Conservation (phyloP, 805 yeast species). For the Ascoidea asiatica region DNA sequence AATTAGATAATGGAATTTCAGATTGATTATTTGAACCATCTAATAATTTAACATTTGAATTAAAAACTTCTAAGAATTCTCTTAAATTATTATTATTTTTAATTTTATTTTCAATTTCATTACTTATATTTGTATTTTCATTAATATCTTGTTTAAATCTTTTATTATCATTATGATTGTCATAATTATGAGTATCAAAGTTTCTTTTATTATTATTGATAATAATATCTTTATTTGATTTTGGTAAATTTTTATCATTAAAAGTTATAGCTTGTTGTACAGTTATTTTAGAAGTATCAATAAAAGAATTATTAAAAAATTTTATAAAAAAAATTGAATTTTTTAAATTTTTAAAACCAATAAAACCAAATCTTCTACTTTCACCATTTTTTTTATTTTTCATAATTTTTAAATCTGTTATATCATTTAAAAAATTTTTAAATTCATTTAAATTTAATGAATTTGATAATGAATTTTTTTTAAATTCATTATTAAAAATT, state of each 20-base stretch:
- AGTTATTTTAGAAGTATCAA: constrained; percentile 69
- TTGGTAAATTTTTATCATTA: constrained; percentile 71
- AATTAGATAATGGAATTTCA: constrained; percentile 3
- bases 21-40: constrained; percentile 21
- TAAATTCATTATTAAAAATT: constrained; percentile 26
- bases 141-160: constrained; percentile 22
- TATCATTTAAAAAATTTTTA: constrained; percentile 20
- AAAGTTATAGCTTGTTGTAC: constrained; percentile 78
- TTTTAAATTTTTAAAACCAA: constrained; percentile 62
- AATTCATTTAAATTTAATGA: no score
- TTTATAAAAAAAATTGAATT: constrained; percentile 73
- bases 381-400: constrained; percentile 62
- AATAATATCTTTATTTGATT: constrained; percentile 41
- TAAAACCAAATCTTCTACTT: constrained; percentile 85
- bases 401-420: constrained; percentile 83
- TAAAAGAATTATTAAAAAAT: constrained; percentile 64
- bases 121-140: constrained; percentile 15
- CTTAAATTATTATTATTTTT: constrained; percentile 50
- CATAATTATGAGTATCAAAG: no score
- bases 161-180: no score
- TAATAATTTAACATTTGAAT: constrained; percentile 62
- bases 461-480: no score
- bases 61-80: constrained; percentile 77
- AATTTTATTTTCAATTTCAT: constrained; percentile 45
- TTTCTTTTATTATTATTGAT: constrained; percentile 34